Evolutionary conservation across 768 basidiomycete species (phyloP), one percentile per base, ranked within the genome.

Genomic region (Tulasnella calospora): DNA sequence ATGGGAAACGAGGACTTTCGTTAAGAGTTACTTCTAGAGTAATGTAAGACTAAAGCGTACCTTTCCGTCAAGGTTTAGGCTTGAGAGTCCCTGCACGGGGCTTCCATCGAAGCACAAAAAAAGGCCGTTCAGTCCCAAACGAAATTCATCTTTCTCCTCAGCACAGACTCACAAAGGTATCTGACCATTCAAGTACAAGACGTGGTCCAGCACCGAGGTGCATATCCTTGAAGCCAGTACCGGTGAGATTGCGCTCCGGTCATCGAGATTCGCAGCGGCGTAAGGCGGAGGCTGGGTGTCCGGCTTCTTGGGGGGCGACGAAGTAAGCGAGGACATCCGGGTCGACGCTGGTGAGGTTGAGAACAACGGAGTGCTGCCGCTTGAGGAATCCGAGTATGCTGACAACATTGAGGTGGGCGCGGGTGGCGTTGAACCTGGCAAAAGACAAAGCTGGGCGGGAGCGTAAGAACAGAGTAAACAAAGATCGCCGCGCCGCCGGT

Each of bases 101-200:
- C 77, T 78, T 67, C 61, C 61, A 17, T 67, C 51, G 55, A 30
- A 44, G 44, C 15, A 13, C 13, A 44, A 44, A 70, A 46, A 47
- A 40, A 13, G 17, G n/a, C 46, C 33, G 13, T 19, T 67, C 75
- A 76, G 75, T 76, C 75, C 47, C 38, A 38, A 76, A 23, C 33
- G 47, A 46, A 71, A 72, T 21, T 13, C 61, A 17, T 12, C 57
- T 2, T 2, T 12, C 27, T 35, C 76, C n/a, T n/a, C n/a, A 30
- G 76, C 27, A 47, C 9, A n/a, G 33, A 78, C 77, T 71, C 47
- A 78, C 77, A 78, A 78, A 4, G 77, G 77, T 38, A 78, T 78
- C 77, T 78, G 77, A 12, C 77, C 77, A 47, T 78, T 78, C 36
- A 78, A 33, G 71, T 78, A 78, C 38, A 78, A 67, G 27, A 57